phyloP scores from a whole-genome alignment of 176 grass and related monocot species.

The Raddia distichophylla region DNA sequence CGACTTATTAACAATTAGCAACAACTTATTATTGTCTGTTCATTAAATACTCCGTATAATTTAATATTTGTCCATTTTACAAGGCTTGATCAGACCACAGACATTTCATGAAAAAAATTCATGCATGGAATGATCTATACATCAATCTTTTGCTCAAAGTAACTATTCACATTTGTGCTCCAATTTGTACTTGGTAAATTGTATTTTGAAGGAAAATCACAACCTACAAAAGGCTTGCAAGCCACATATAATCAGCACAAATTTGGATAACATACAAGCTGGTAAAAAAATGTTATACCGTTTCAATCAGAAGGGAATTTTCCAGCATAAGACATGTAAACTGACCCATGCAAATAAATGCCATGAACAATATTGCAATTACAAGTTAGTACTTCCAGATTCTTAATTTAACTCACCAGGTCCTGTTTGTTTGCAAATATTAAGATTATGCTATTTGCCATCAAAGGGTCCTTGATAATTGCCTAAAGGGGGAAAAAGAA shows the following conservation, averaged over 20 bases:
- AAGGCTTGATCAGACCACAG: not conserved
- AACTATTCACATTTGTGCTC: not conserved
- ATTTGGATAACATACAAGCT: not conserved
- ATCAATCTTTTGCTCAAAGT: not conserved
- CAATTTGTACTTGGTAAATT: not conserved
- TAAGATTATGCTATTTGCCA: constrained; percentile 89
- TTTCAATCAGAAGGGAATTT: not conserved
- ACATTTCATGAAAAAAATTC: not conserved
- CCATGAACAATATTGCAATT: constrained; percentile 2
- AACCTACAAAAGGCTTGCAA: not conserved
- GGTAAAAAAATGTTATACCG: not conserved
- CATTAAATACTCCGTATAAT: no score
- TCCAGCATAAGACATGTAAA: not conserved
- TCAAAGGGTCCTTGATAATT: constrained; percentile 88
- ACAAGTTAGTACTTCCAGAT: not conserved
- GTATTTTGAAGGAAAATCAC: constrained; percentile 8
- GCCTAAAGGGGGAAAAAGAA: constrained; percentile 45
- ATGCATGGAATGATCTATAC: not conserved
- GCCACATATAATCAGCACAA: not conserved
- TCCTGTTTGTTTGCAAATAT: constrained; percentile 97
- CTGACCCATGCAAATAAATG: not conserved
- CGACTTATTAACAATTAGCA: not conserved
- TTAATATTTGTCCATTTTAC: not conserved
- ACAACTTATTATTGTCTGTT: not conserved
- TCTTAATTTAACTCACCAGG: constrained; percentile 62